These are phyloP conservation scores for Triticum dicoccoides DNA, from an alignment of 176 grass and related monocot genomes.

Conservation along the genomic window DNA sequence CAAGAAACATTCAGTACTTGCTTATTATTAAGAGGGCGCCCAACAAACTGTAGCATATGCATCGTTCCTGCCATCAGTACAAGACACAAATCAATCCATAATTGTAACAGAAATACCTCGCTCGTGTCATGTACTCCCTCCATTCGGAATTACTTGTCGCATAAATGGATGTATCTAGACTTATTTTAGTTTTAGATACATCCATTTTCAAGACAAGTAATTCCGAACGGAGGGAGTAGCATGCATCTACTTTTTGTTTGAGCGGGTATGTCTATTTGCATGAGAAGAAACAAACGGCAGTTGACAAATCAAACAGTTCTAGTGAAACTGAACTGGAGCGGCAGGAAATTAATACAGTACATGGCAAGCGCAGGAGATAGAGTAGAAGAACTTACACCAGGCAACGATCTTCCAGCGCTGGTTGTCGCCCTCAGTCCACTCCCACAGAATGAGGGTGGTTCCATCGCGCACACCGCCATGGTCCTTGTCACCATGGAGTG, in stretches of 20 bases:
- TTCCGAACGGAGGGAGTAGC: too few species aligned
- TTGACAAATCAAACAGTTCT: not conserved
- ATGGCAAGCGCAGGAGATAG: not conserved
- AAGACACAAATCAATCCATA: not conserved
- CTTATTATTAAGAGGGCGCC: constrained; percentile 4
- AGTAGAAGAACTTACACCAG: constrained; percentile 44
- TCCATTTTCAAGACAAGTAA: too few species aligned
- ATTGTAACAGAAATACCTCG: not conserved
- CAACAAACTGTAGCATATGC: not conserved
- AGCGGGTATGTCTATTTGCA: not conserved
- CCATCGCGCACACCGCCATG: constrained; percentile 69
- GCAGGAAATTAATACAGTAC: not conserved
- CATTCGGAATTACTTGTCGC: too few species aligned
- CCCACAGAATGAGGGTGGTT: constrained; percentile 63
- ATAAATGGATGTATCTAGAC: too few species aligned
- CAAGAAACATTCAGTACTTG: constrained; percentile 10
- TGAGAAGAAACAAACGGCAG: not conserved
- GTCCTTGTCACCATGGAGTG: constrained; percentile 62
- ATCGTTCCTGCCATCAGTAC: constrained; percentile 25
- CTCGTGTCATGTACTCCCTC: not conserved
- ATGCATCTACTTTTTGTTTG: not conserved
- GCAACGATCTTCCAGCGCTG: constrained; percentile 91
- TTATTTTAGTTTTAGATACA: too few species aligned
- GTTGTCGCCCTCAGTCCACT: constrained; percentile 83
- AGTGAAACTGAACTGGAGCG: not conserved